These are phyloP conservation scores for Apiospora koreana DNA, from an alignment of 2,329 filamentous ascomycete genomes.

Conservation along the genomic window DNA sequence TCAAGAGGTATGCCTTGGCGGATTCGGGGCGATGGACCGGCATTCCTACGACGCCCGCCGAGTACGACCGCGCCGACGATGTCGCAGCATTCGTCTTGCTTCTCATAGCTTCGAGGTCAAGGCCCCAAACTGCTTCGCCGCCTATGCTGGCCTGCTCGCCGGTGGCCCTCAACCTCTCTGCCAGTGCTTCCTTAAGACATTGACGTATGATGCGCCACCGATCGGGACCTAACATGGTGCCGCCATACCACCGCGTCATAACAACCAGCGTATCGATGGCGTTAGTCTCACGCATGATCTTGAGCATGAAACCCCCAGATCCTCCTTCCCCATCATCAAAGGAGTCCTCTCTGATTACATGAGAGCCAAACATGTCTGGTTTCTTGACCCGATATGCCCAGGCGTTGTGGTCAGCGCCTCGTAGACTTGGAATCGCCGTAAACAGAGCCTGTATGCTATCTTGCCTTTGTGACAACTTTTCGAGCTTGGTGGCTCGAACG, in stretches of 20 bases:
- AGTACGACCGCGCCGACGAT: conserved; percentile 28
- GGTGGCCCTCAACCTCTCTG: conserved; percentile 47
- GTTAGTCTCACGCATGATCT: conserved; percentile 52
- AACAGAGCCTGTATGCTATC: conserved; percentile 50
- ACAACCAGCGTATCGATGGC: conserved; percentile 57
- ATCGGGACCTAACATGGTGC: conserved; percentile 61
- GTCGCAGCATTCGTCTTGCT: conserved; percentile 33
- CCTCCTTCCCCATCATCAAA: conserved; percentile 65
- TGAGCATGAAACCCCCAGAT: conserved; percentile 57
- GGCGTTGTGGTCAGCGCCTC: conserved; percentile 58
- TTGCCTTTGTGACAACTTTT: conserved; percentile 40
- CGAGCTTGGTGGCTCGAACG: conserved; percentile 50
- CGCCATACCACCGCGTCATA: conserved; percentile 64
- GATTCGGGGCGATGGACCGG: conserved; percentile 75
- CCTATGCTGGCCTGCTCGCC: conserved; percentile 42
- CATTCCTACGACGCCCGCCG: conserved; percentile 51
- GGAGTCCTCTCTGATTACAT: conserved; percentile 48
- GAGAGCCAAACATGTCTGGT: conserved; percentile 35
- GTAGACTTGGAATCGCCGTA: conserved; percentile 48
- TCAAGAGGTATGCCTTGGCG: conserved; percentile 60
- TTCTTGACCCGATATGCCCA: conserved; percentile 51
- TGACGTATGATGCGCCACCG: conserved; percentile 64
- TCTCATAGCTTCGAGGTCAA: conserved; percentile 55
- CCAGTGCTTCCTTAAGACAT: conserved; percentile 55
- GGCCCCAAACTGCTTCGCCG: conserved; percentile 61